Percentiles rank a stretch among this genome's conserved stretches.
phyloP scores from a whole-genome alignment of 176 grass and related monocot species.

The Neostapfia colusana region DNA sequence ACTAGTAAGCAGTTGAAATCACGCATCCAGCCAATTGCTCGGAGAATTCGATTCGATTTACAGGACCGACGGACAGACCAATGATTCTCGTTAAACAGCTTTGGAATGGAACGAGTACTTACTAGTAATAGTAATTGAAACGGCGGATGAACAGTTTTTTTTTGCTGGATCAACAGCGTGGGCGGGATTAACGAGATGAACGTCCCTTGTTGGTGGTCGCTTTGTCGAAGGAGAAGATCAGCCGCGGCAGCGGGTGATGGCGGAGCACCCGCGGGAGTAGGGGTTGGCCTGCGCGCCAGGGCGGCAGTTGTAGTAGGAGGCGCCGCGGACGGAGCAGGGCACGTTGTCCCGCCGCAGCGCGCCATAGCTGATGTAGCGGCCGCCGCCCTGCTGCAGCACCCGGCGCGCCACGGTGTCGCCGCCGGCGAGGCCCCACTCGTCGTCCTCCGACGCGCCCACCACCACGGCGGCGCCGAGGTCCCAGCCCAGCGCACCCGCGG shows the following conservation, averaged over 20 bases:
- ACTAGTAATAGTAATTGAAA: neutral
- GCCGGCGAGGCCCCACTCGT: conserved; percentile 30
- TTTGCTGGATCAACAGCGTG: neutral
- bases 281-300: conserved; percentile 56
- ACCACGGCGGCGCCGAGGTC: conserved; percentile 31
- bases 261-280: conserved; percentile 62
- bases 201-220: neutral
- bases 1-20: neutral
- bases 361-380: conserved; percentile 69
- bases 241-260: conserved; percentile 68
- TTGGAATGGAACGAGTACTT: neutral
- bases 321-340: conserved; percentile 69
- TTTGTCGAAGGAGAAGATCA: neutral
- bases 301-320: conserved; percentile 91
- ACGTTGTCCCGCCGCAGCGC: conserved; percentile 48
- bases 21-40: neutral
- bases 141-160: neutral
- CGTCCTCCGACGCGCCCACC: conserved; percentile 30
- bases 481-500: conserved; percentile 12
- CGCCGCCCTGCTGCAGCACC: conserved; percentile 32
- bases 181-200: conserved; percentile 6
- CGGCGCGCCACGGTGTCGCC: conserved; percentile 23
- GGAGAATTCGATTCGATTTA: conserved; percentile 22
- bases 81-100: conserved; percentile 6
- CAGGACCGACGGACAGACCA: conserved; percentile 1